Conservation (phyloP, 2,329 filamentous ascomycete species). For the Fusarium papillatum region DNA sequence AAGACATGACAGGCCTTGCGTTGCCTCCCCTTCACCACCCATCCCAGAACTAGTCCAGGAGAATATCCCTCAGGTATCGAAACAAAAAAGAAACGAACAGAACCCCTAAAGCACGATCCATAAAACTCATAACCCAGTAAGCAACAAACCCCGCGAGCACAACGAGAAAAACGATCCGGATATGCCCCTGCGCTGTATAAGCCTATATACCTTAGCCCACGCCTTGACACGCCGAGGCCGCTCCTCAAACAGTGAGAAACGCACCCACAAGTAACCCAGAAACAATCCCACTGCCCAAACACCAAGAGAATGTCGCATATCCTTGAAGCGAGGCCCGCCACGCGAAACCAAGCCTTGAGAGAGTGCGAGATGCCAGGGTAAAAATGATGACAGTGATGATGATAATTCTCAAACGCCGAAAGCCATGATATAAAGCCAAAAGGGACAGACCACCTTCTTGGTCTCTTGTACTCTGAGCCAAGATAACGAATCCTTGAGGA, state of each 20-base stretch:
- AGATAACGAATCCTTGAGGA: slow-evolving; percentile 3
- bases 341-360: slow-evolving; percentile 9
- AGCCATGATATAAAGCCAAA: slow-evolving; percentile 20
- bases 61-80: slow-evolving; percentile 40
- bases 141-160: slow-evolving; percentile 25
- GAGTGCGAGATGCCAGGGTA: slow-evolving; percentile 31
- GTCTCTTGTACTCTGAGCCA: background rate
- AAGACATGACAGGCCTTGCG: slow-evolving; percentile 28
- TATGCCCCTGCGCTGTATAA: slow-evolving; percentile 43
- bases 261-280: slow-evolving; percentile 27
- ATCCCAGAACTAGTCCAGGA: slow-evolving; percentile 24
- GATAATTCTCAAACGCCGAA: slow-evolving; percentile 37
- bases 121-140: slow-evolving; percentile 16
- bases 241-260: slow-evolving; percentile 21
- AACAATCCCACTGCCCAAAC: slow-evolving; percentile 28
- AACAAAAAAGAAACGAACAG: slow-evolving; percentile 39
- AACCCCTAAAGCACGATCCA: slow-evolving; percentile 27
- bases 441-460: background rate
- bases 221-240: slow-evolving; percentile 32
- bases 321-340: slow-evolving; percentile 12
- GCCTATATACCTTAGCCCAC: slow-evolving; percentile 34
- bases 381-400: slow-evolving; percentile 17
- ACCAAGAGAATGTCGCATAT: slow-evolving; percentile 29
- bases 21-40: slow-evolving; percentile 26
- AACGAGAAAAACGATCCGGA: slow-evolving; percentile 30